Percentiles rank a stretch among this genome's conserved stretches.
Conservation (phyloP, 768 basidiomycete species). For the Lactifluus rugatus region DNA sequence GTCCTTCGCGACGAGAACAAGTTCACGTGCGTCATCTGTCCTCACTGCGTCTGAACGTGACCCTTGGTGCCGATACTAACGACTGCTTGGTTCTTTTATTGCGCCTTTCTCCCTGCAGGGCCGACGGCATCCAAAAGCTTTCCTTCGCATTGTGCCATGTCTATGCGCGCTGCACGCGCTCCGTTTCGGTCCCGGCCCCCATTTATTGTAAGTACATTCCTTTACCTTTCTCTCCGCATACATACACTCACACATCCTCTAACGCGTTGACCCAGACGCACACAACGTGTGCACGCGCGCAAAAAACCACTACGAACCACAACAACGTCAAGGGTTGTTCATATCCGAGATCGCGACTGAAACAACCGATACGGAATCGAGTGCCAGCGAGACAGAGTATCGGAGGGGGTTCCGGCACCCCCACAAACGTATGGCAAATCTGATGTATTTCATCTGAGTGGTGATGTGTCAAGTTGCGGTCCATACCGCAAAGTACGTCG, state of each 20-base stretch:
- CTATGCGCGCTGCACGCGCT: conserved; percentile 71
- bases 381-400: conserved; percentile 21
- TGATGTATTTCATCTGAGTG: conserved; percentile 28
- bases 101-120: conserved; percentile 29
- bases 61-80: neutral
- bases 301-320: conserved; percentile 68
- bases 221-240: too few species aligned
- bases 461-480: too few species aligned
- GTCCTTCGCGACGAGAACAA: conserved; percentile 43
- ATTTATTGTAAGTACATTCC: conserved; percentile 67
- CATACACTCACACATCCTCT: neutral
- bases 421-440: conserved; percentile 35
- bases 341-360: conserved; percentile 31
- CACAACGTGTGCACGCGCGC: conserved; percentile 68
- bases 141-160: conserved; percentile 73
- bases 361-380: conserved; percentile 22
- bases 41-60: neutral
- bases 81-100: too few species aligned
- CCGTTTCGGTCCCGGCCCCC: conserved; percentile 73
- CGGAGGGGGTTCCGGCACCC: conserved; percentile 42
- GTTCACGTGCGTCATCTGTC: conserved; percentile 39
- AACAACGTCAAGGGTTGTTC: conserved; percentile 41
- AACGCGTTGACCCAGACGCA: conserved; percentile 39
- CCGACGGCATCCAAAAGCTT: conserved; percentile 56
- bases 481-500: too few species aligned